Percentiles rank a stretch among this genome's conserved stretches.
phyloP scores from a whole-genome alignment of 495 filamentous ascomycete genomes.

The Penicillium nucicola region DNA sequence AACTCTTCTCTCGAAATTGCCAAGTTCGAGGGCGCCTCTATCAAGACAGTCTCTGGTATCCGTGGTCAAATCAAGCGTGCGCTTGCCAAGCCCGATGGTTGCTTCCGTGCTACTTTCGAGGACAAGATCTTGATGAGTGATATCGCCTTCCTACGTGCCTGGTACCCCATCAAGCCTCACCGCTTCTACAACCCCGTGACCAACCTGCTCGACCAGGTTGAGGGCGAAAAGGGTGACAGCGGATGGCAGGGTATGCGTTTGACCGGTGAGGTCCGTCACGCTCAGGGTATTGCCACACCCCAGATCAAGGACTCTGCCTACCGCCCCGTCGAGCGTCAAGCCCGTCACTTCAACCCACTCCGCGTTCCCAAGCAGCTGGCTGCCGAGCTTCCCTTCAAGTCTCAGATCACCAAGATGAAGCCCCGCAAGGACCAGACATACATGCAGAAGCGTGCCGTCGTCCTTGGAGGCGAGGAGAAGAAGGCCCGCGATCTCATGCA shows the following conservation, averaged over 20 bases:
- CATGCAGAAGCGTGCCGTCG: slow-evolving; percentile 88
- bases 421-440: slow-evolving; percentile 81
- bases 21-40: slow-evolving; percentile 94
- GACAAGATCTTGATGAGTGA: slow-evolving; percentile 97
- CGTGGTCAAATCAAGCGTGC: slow-evolving; percentile 96
- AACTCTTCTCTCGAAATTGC: slow-evolving; percentile 85
- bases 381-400: slow-evolving; percentile 85
- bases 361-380: slow-evolving; percentile 82
- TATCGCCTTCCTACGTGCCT: slow-evolving; percentile 91
- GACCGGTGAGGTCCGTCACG: slow-evolving; percentile 88
- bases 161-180: slow-evolving; percentile 93
- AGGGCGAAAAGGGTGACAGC: slow-evolving; percentile 31
- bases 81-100: slow-evolving; percentile 84
- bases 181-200: slow-evolving; percentile 96
- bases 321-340: slow-evolving; percentile 72
- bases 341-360: slow-evolving; percentile 90
- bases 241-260: slow-evolving; percentile 86
- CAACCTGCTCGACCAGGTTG: slow-evolving; percentile 65
- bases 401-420: slow-evolving; percentile 80
- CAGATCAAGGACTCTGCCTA: slow-evolving; percentile 77
- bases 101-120: slow-evolving; percentile 95
- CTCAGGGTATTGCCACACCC: slow-evolving; percentile 72
- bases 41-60: slow-evolving; percentile 93
- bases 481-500: slow-evolving; percentile 86
- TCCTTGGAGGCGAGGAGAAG: slow-evolving; percentile 80